Evolutionary conservation across 768 basidiomycete species (phyloP), one percentile per base, ranked within the genome.

Genomic region (Leccinum rimulosum): DNA sequence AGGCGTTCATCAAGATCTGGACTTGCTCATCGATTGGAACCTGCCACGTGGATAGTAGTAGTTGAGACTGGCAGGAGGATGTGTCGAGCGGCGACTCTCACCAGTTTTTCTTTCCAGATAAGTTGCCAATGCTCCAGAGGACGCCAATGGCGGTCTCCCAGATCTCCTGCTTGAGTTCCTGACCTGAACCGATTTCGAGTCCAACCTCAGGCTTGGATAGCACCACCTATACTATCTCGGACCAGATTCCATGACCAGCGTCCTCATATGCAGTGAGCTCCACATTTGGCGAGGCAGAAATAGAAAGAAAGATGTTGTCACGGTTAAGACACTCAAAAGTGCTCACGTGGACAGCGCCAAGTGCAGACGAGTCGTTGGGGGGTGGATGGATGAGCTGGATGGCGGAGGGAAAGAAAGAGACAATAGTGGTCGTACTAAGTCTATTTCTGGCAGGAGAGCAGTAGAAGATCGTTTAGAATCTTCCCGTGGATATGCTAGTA

Each of bases 271-370:
- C 74, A 12, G 77, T 64, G 11, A 81, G 69, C 4, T 65, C 73
- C 28, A 77, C 63, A 54, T 77, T 79, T 1, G 80, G 74, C 4
- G 78, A 73, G 0, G 82, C 77, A 3, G 86, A 80, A 12, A 90
- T 78, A 3, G 93, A 87, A 36, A 95, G 77, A 66, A 96, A 88
- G 40, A 95, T 79, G 68, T 98, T 97, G 22, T 22, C 22, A 22
- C 22, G 22, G 68, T 91, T 94, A 51, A 98, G 79, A 67, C 94
- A 94, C 70, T 96, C 93, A 28, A 95, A 79, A 10, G 93, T 91
- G 62, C 87, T 81, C 57, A 93, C 79, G 68, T 97, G 95, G 53
- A 96, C 85, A 7, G 89, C 84, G 61, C 89, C 83, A 49, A 98
- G 82, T 10, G 80, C 89, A 27, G 93, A 91, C 0, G 22, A 22